phyloP scores from a whole-genome alignment of 148 eudicot genomes.

The Chenopodium album region DNA sequence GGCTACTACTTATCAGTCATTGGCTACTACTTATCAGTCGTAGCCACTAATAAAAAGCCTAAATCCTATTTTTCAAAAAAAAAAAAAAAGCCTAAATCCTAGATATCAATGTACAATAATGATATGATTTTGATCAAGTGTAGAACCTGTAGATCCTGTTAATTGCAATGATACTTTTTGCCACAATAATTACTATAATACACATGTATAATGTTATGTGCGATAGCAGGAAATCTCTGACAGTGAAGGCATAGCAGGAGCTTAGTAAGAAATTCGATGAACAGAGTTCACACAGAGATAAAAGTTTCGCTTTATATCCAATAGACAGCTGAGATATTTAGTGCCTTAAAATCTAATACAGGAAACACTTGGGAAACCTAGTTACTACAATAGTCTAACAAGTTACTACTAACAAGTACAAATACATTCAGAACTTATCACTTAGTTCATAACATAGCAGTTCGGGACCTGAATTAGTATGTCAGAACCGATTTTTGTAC shows the following conservation, averaged over 20 bases:
- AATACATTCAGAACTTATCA: background rate
- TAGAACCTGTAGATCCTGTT: background rate
- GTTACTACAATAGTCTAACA: background rate
- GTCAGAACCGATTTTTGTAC: slow-evolving; percentile 33
- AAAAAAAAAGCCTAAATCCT: background rate
- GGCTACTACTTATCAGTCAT: too few species aligned
- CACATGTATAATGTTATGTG: background rate
- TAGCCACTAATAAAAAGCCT: background rate
- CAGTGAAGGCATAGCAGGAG: too few species aligned
- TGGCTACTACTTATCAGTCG: background rate
- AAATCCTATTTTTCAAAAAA: background rate
- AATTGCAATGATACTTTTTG: background rate
- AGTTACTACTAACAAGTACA: background rate
- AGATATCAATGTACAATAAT: background rate
- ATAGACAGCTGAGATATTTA: background rate
- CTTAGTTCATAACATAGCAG: background rate
- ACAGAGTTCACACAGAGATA: background rate
- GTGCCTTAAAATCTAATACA: background rate
- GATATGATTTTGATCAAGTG: background rate
- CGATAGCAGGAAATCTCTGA: background rate
- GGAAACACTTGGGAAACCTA: background rate
- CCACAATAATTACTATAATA: background rate
- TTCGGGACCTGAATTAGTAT: background rate
- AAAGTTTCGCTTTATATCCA: background rate
- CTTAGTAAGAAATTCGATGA: too few species aligned